Evolutionary conservation across 2,329 filamentous ascomycete species (phyloP), one percentile per base, ranked within the genome.

Genomic region (Bipolaris cookei): DNA sequence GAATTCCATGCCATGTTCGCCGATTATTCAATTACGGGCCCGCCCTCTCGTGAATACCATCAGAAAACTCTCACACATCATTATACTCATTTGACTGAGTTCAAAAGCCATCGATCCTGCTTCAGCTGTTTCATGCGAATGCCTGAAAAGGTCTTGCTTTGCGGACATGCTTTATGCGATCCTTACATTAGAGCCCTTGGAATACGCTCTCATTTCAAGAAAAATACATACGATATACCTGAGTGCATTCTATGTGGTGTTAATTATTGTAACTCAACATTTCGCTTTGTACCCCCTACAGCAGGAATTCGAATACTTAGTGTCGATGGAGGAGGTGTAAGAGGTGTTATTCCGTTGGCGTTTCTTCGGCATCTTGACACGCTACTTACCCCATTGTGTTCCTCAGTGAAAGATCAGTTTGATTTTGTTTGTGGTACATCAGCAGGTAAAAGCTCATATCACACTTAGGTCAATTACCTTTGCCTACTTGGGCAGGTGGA

Each of bases 401-500:
- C 37, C 7, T 42, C 54, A 42, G 18, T 58, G 2, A 39, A 45
- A 20, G 56, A 62, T 20, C 48, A 52, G 32, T 62, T 62, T 21
- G 38, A 62, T 49, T 62, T 44, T 43, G 41, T 58, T 14, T 62
- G 50, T 37, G 50, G 59, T 6, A 62, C 50, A 28, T 62, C 46
- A 45, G 47, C 57, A 21, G 46, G 59, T 62, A 47, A 50, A 32
- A 32, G 37, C 34, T 21, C 32, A 41, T 0, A 21, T 23, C 10
- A 41, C 13, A 23, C 25, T 28, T 41, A n/a, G 51, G 14, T 32
- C 8, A 4, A 21, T 18, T 11, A 18, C 16, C 20, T 20, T 34
- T 20, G 21, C 47, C 42, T 20, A 51, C 11, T 28, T 35, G 20
- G 41, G n/a, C 41, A 74, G 70, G 70, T 44, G 67, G 71, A 7